Evolutionary conservation across 257 asterid species (phyloP), one percentile per base, ranked within the genome.

Genomic region (Jacaranda copaia): DNA sequence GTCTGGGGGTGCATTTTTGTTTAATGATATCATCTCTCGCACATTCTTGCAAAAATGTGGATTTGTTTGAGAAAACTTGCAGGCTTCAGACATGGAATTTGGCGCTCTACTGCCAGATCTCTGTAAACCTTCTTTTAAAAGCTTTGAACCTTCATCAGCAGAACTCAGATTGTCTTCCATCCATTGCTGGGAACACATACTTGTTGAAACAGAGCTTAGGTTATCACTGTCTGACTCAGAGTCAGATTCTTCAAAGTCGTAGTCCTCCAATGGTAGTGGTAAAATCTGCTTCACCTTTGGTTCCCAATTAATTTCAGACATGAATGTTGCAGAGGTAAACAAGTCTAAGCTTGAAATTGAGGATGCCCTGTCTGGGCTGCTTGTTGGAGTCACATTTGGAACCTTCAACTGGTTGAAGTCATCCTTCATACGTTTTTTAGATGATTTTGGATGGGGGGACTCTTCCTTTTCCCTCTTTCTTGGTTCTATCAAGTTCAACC

Each of bases 351-450:
- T 87, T 45, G 97, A 85, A 9, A 83, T 70, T 3, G 92, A 81
- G 81, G 97, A 84, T 78, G 86, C 51, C 72, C 89, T 82, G 40
- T 84, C 96, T 0, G 98, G 96, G 81, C 98, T 92, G 90, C 91
- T 81, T 25, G 87, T 87, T 16, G 98, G 98, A 79, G 96, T 94
- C 83, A 87, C 98, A 45, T 89, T 90, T 18, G 94, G 98, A 74
- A 85, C 97, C 81, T 82, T 76, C 85, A 84, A 70, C 55, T 64
- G 49, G 73, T 70, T 83, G 8, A 85, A 69, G 65, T 74, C 76
- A 19, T 79, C 78, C 53, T 49, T 69, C 64, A 19, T 62, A 53
- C 52, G 73, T 53, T 48, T 77, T 43, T 16, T 63, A 2, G 75
- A 73, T 38, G 87, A 72, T 80, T 79, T 88, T 49, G 87, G 76